Conservation (phyloP, 306 rosid genomes). For the Malus sylvestris region DNA sequence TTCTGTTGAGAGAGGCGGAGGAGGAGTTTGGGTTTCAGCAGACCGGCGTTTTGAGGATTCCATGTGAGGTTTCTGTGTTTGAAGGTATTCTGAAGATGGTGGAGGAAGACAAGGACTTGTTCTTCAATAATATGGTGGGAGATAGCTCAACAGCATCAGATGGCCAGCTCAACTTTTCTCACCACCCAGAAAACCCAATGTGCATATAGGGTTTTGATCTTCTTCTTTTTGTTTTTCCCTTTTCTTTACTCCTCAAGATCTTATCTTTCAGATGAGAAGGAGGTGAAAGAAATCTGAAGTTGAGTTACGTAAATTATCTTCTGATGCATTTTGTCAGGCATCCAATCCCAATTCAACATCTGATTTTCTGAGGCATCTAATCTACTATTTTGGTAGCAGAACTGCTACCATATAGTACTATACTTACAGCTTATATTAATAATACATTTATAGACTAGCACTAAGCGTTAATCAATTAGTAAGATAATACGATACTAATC, state of each 20-base stretch:
- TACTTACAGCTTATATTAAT: not conserved
- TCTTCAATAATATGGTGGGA: conserved; percentile 32
- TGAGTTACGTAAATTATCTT: not conserved
- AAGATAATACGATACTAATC: not conserved
- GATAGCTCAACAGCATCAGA: conserved; percentile 39
- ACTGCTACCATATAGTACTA: not conserved
- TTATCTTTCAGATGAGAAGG: conserved; percentile 17
- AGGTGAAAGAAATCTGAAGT: conserved; percentile 3
- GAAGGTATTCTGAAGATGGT: conserved; percentile 64
- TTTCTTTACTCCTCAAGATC: not conserved
- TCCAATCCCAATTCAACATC: not conserved
- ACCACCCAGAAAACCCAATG: conserved; percentile 71
- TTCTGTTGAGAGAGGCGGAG: conserved; percentile 75
- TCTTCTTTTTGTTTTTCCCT: conserved; percentile 1
- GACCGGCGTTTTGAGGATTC: conserved; percentile 75
- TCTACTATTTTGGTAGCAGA: not conserved
- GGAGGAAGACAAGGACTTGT: conserved; percentile 37
- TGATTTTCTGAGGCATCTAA: not conserved
- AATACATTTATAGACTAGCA: too few species aligned
- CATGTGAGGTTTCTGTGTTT: conserved; percentile 68
- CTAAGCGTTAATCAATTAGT: too few species aligned
- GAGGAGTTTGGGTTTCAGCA: conserved; percentile 93
- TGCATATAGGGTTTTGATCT: conserved; percentile 49
- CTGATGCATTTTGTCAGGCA: conserved; percentile 14
- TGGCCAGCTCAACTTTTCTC: conserved; percentile 40